Percentiles rank a stretch among this genome's conserved stretches.
phyloP scores from a whole-genome alignment of 495 filamentous ascomycete genomes.

The Podospora sp. region DNA sequence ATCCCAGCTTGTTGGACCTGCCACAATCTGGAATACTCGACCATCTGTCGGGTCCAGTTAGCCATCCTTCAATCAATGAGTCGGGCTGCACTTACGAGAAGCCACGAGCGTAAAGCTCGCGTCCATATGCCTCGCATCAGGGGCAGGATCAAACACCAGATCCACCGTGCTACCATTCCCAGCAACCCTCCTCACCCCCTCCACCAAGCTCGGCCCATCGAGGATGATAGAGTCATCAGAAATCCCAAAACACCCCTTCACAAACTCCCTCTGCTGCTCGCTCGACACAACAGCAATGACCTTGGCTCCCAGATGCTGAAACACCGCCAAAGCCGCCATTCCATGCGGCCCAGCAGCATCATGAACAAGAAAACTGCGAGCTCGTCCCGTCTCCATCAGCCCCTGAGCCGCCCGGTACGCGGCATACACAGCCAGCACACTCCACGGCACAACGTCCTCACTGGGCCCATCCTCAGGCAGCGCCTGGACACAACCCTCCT shows the following conservation, averaged over 20 bases:
- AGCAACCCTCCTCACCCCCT: background rate
- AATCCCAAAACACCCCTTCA: conserved; percentile 49
- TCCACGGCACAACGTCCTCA: conserved; percentile 5
- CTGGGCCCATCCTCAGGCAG: background rate
- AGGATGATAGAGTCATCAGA: conserved; percentile 37
- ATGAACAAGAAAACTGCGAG: conserved; percentile 51
- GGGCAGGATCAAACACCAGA: conserved; percentile 17
- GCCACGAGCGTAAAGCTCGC: conserved; percentile 16
- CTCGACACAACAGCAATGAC: conserved; percentile 48
- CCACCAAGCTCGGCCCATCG: conserved; percentile 8
- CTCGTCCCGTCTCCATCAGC: background rate
- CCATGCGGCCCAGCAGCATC: conserved; percentile 51
- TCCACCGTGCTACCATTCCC: background rate
- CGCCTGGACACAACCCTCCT: background rate
- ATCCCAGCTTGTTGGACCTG: conserved; percentile 7
- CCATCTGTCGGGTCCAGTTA: conserved; percentile 12
- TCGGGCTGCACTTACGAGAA: background rate
- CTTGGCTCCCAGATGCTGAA: conserved; percentile 50
- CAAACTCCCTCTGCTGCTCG: conserved; percentile 47
- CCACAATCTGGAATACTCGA: conserved; percentile 17
- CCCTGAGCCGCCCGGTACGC: conserved; percentile 8
- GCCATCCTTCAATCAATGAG: background rate
- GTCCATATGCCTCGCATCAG: conserved; percentile 4
- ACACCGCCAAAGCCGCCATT: conserved; percentile 54
- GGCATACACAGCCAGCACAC: conserved; percentile 9